Evolutionary conservation across 352 stramenopile genomes (phyloP).

Genomic region (Globisporangium parvum): DNA sequence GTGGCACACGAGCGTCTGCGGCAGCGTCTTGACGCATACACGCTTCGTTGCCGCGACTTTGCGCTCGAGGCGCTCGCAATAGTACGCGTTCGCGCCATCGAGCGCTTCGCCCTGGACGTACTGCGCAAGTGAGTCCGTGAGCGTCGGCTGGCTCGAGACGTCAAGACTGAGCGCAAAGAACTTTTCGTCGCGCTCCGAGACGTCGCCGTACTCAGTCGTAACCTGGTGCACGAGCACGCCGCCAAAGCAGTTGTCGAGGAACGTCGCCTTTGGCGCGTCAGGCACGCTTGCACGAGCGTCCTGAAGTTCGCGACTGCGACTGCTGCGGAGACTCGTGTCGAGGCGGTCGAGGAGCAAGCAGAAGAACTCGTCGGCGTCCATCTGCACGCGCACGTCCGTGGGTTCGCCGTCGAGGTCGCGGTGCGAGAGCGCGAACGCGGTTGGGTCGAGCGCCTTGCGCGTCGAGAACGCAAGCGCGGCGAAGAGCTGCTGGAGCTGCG

Average conservation of each 20-base stretch:
- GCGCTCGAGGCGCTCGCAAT: constrained; percentile 51
- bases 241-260: constrained; percentile 55
- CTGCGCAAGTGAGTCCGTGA: constrained; percentile 51
- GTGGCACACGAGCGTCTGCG: constrained; percentile 74
- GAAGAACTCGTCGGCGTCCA: constrained; percentile 85
- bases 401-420: constrained; percentile 64
- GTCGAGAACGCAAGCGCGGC: constrained; percentile 38
- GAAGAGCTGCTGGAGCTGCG: constrained; percentile 69
- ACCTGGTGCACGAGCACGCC: constrained; percentile 82
- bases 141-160: constrained; percentile 59
- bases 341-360: constrained; percentile 69
- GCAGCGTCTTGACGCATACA: constrained; percentile 75
- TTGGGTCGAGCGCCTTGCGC: constrained; percentile 51
- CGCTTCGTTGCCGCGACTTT: constrained; percentile 82
- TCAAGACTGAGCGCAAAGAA: constrained; percentile 84
- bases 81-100: constrained; percentile 78
- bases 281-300: neutral
- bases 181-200: constrained; percentile 79
- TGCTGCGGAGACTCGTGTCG: constrained; percentile 27
- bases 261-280: neutral
- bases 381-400: constrained; percentile 69
- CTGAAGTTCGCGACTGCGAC: neutral
- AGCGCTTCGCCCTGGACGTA: constrained; percentile 74
- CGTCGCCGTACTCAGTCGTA: constrained; percentile 62
- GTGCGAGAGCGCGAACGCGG: constrained; percentile 58